Conservation (phyloP, 179 eudicot genomes). For the Heliamphora pulchella region DNA sequence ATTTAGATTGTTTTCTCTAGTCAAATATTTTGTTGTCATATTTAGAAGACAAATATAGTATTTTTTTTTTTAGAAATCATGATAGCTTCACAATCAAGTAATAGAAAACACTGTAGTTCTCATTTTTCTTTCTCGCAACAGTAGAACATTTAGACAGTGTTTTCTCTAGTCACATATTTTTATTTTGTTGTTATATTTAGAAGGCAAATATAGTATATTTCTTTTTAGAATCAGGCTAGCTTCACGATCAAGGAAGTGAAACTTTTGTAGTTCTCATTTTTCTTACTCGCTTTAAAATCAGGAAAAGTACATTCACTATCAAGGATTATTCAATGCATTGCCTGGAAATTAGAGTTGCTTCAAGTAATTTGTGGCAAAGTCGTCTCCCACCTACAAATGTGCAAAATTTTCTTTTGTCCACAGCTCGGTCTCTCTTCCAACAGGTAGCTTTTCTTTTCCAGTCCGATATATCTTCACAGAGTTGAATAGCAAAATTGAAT, state of each 20-base stretch:
- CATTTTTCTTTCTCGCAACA: not conserved
- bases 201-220: not conserved
- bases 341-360: constrained; percentile 59
- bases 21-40: not conserved
- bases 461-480: not conserved
- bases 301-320: constrained; percentile 40
- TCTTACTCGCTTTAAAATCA: constrained; percentile 21
- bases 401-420: constrained; percentile 35
- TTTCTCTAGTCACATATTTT: not conserved
- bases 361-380: constrained; percentile 56
- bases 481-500: not conserved
- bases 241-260: not conserved
- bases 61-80: not conserved
- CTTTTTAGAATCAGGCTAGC: not conserved
- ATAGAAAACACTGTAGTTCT: not conserved
- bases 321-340: constrained; percentile 51
- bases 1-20: not conserved
- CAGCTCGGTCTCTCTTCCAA: constrained; percentile 61
- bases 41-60: not conserved
- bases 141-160: not conserved
- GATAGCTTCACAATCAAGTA: not conserved
- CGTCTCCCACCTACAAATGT: constrained; percentile 29
- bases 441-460: constrained; percentile 41
- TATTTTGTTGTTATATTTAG: not conserved
- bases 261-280: constrained; percentile 2